These are phyloP conservation scores for Thelonectria blattea DNA, from an alignment of 2,329 filamentous ascomycete genomes.

Conservation along the genomic window DNA sequence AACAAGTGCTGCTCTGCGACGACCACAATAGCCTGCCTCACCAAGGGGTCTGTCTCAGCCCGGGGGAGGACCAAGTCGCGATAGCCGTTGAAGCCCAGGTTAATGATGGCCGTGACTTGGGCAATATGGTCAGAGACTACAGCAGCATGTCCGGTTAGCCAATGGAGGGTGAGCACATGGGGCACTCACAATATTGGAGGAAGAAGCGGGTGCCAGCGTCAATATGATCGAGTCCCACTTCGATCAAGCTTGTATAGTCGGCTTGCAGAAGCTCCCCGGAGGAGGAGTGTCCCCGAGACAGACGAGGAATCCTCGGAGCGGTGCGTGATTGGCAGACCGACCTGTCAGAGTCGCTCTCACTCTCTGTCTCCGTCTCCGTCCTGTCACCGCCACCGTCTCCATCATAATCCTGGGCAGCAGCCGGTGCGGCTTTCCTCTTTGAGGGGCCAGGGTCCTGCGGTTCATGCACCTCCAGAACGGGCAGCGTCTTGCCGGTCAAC, in stretches of 20 bases:
- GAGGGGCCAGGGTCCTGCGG: not conserved
- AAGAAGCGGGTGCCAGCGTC: constrained; percentile 28
- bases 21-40: constrained; percentile 29
- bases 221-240: constrained; percentile 26
- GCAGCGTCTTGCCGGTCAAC: constrained; percentile 29
- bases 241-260: not conserved
- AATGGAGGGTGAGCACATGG: not conserved
- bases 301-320: not conserved
- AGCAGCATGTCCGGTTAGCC: not conserved
- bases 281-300: not conserved
- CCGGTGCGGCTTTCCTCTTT: not conserved
- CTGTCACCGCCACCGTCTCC: not conserved
- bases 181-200: constrained; percentile 27
- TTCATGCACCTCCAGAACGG: constrained; percentile 3
- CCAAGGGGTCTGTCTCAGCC: constrained; percentile 28
- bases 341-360: not conserved
- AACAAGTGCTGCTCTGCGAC: constrained; percentile 32
- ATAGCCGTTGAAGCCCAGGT: constrained; percentile 34
- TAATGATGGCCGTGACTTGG: constrained; percentile 32
- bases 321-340: not conserved
- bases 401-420: not conserved
- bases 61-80: constrained; percentile 28
- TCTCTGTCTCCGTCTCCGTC: not conserved
- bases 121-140: constrained; percentile 33
- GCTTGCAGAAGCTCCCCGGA: not conserved